Evolutionary conservation across 2,329 filamentous ascomycete species (phyloP).

Genomic region (Talaromyces marneffei): DNA sequence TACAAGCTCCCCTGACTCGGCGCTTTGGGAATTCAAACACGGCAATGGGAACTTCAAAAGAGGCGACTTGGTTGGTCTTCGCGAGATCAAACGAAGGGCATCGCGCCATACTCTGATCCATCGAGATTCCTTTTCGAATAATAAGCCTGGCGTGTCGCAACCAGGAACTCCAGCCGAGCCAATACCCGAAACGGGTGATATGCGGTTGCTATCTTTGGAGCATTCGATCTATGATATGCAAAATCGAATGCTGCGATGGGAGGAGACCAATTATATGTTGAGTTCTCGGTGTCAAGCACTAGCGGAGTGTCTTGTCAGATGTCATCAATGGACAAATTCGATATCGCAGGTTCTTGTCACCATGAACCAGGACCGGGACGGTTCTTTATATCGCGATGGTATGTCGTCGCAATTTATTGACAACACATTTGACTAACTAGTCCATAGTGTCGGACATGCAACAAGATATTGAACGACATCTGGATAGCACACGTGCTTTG

Average conservation of each 20-base stretch:
- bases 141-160: conserved; percentile 70
- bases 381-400: conserved; percentile 76
- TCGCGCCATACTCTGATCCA: conserved; percentile 91
- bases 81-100: conserved; percentile 92
- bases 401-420: conserved; percentile 21
- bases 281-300: conserved; percentile 75
- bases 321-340: conserved; percentile 76
- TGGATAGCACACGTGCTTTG: conserved; percentile 51
- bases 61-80: conserved; percentile 80
- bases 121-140: conserved; percentile 75
- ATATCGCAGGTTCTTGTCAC: conserved; percentile 69
- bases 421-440: not conserved
- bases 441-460: conserved; percentile 51
- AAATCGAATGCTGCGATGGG: conserved; percentile 68
- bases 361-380: conserved; percentile 69
- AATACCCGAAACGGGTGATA: conserved; percentile 69
- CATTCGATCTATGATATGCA: conserved; percentile 77
- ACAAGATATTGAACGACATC: conserved; percentile 57
- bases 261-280: conserved; percentile 75
- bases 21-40: conserved; percentile 98
- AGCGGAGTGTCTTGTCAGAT: conserved; percentile 71
- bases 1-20: conserved; percentile 85
- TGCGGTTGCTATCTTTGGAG: conserved; percentile 68
- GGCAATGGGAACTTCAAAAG: conserved; percentile 96
- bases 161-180: conserved; percentile 80